A percentile compares a stretch with the other conserved stretches of the same genome.
Evolutionary conservation across 1,284 basidiomycete species (phyloP).

Genomic region (Microbotryomycetes sp.): DNA sequence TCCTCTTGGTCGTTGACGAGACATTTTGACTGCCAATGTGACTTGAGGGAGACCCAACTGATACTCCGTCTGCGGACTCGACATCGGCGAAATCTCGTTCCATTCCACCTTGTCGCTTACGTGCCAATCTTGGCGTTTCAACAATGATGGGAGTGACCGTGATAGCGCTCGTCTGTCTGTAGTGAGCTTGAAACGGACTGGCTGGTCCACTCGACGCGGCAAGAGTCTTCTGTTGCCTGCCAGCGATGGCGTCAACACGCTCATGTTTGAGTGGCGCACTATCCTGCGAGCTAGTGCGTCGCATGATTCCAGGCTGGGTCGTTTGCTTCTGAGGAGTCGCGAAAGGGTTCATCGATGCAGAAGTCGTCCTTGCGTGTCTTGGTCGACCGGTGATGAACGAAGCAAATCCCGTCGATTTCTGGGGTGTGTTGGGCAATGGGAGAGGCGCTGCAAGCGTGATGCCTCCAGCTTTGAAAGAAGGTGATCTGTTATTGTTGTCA

Average conservation of each 20-base stretch:
- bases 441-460: constrained; percentile 4
- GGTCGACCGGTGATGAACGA: constrained; percentile 25
- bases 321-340: neutral
- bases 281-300: constrained; percentile 32
- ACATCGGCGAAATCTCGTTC: constrained; percentile 52
- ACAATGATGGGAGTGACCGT: constrained; percentile 64
- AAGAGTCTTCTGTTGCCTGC: neutral
- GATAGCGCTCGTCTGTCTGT: constrained; percentile 66
- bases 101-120: constrained; percentile 58
- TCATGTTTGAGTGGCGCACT: constrained; percentile 34
- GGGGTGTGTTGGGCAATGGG: neutral
- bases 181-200: constrained; percentile 78
- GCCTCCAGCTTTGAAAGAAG: neutral
- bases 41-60: constrained; percentile 1
- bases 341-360: neutral
- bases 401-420: constrained; percentile 6
- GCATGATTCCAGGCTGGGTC: constrained; percentile 42
- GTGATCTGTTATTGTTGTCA: constrained; percentile 21
- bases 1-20: neutral
- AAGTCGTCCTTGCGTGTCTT: constrained; percentile 14
- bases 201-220: constrained; percentile 52
- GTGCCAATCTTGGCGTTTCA: constrained; percentile 51
- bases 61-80: constrained; percentile 47
- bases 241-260: neutral
- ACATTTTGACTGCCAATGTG: neutral